These are phyloP conservation scores for Aspergillus sp. DNA, from an alignment of 2,329 filamentous ascomycete genomes.

Conservation along the genomic window DNA sequence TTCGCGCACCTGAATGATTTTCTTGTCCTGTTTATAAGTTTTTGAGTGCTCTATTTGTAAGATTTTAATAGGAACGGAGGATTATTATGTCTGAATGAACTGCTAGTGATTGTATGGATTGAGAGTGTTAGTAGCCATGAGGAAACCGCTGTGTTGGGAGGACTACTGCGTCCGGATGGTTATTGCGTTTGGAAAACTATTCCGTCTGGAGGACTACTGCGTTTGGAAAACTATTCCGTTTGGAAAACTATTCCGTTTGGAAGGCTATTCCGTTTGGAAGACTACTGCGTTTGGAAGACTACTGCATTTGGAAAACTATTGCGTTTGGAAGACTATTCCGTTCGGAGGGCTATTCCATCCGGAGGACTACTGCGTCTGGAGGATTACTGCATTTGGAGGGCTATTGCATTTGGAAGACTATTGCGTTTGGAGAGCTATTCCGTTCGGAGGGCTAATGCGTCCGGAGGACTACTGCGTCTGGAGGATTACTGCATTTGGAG, in stretches of 20 bases:
- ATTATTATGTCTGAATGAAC: background rate
- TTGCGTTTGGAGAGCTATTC: background rate
- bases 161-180: background rate
- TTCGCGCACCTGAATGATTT: background rate
- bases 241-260: background rate
- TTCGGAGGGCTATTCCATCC: background rate
- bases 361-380: background rate
- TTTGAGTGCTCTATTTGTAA: background rate
- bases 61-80: background rate
- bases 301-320: background rate
- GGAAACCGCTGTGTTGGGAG: background rate
- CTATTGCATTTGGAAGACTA: background rate
- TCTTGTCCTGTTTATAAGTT: background rate
- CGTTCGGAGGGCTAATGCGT: background rate
- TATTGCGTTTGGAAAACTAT: background rate
- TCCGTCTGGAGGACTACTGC: background rate
- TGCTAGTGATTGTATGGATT: background rate
- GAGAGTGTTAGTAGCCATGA: background rate
- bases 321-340: background rate
- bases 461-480: background rate
- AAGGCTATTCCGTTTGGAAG: background rate
- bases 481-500: too few relatives aligned
- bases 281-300: background rate
- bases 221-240: background rate
- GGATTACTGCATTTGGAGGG: background rate